Base-by-base conservation (phyloP, 257 asterid genomes). In the Petrea volubilis region DNA sequence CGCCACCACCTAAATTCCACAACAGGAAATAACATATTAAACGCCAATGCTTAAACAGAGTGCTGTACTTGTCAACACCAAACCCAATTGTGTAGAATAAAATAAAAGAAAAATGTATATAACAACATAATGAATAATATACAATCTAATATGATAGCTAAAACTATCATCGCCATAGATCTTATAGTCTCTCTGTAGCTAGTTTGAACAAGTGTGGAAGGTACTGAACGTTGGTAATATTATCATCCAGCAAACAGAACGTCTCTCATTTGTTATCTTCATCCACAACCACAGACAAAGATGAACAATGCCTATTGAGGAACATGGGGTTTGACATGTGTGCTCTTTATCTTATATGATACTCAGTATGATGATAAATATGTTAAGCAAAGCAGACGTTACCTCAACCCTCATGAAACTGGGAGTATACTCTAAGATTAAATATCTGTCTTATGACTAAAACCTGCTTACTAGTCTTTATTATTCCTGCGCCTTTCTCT, bases 1-100 rank as follows among this genome's bases (percentile, higher is more conserved):
- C 90, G 64, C 83, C 69, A 44, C 90, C 88, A 76, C 97, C 97
- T 90, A 68, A 33, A 57, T 56, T 56, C 63, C 44, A 31, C 36
- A 56, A 12, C 67, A 68, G 41, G 75, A 63, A 6, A 34, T 3
- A 61, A 29, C 68, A 78, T 33, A 61, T 29, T 38, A 55, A 12
- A 67, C 60, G 46, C 56, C 53, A 69, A 43, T 11, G 12, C 56
- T 43, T 41, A 24, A 15, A 65, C 13, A 64, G 49, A 60, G 51
- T 28, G 71, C 49, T 28, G 13, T 44, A 67, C 43, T 31, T 63
- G 78, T 49, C 66, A 25, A 63, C 38, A 55, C 7, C 60, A 61
- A 31, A 46, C 46, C 38, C 43, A 53, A 38, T 31, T 46, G 17
- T 12, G 60, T 3, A 28, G 5, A 53, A 2, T 9, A 9, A 63